Evolutionary conservation across 225 moss, liverwort and hornwort genomes (phyloP).

Genomic region (Polytrichum formosum): DNA sequence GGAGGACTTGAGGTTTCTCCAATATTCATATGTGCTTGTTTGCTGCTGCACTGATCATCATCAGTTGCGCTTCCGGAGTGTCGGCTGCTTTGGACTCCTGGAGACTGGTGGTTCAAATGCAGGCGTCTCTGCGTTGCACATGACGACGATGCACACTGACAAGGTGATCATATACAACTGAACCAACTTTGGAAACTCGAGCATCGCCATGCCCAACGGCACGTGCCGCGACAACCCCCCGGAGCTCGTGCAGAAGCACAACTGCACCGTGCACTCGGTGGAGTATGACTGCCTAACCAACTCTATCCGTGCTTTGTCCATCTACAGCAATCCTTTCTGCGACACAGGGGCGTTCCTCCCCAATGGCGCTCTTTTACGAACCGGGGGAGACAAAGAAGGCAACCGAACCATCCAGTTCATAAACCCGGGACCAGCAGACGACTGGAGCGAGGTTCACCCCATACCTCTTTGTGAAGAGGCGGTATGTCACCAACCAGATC

Average conservation of each 20-base stretch:
- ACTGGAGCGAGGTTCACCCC: conserved; percentile 24
- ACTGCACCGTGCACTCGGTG: conserved; percentile 3
- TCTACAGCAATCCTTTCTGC: conserved; percentile 2
- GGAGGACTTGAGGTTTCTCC: too few species aligned
- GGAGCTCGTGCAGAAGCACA: background rate
- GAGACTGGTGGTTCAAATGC: conserved; percentile 6
- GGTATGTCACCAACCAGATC: conserved; percentile 37
- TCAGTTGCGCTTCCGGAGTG: background rate
- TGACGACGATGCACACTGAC: conserved; percentile 1
- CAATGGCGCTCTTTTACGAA: background rate
- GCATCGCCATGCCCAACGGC: conserved; percentile 5
- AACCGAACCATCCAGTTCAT: background rate
- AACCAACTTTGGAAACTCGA: conserved; percentile 3
- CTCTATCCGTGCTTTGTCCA: background rate
- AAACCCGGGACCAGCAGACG: background rate
- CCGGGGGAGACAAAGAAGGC: conserved; percentile 4
- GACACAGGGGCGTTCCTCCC: background rate
- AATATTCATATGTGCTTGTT: too few species aligned
- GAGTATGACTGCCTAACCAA: background rate
- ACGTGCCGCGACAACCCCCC: conserved; percentile 1
- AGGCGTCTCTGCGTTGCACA: conserved; percentile 12
- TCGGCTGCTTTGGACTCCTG: background rate
- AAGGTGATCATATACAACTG: conserved; percentile 2
- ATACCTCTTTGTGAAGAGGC: conserved; percentile 17
- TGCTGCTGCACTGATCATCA: too few species aligned